These are phyloP conservation scores for Diaporthe ampelina DNA, from an alignment of 2,329 filamentous ascomycete species.

Conservation along the genomic window DNA sequence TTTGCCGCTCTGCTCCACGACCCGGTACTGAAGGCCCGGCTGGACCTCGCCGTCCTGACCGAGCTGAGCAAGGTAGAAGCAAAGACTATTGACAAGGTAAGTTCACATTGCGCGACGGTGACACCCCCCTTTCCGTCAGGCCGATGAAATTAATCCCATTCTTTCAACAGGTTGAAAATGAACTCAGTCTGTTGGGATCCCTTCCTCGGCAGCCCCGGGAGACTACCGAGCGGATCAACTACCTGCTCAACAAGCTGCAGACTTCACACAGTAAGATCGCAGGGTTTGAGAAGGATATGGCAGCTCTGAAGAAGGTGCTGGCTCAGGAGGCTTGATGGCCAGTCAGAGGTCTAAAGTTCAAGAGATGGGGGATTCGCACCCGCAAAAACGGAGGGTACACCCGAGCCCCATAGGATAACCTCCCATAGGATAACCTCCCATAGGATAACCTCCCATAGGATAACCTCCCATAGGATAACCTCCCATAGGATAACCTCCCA, in stretches of 20 bases:
- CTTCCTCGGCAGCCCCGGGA: slow-evolving; percentile 80
- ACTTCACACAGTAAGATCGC: slow-evolving; percentile 82
- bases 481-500: too few relatives aligned
- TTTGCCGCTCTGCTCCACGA: slow-evolving; percentile 82
- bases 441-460: too few relatives aligned
- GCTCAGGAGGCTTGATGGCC: slow-evolving; percentile 48
- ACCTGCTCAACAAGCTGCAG: slow-evolving; percentile 80
- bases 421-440: too few relatives aligned
- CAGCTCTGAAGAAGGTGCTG: slow-evolving; percentile 78
- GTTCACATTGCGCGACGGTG: neutral
- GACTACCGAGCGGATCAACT: slow-evolving; percentile 75
- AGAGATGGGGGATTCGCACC: too few relatives aligned
- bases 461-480: too few relatives aligned
- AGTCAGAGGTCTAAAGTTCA: too few relatives aligned
- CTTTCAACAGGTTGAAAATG: slow-evolving; percentile 73
- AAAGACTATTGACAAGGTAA: slow-evolving; percentile 76
- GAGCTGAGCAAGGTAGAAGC: slow-evolving; percentile 81
- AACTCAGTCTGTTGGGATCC: slow-evolving; percentile 78
- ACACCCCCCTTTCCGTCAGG: neutral
- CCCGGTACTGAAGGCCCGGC: slow-evolving; percentile 77
- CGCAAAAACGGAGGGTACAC: too few relatives aligned
- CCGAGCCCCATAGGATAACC: too few relatives aligned
- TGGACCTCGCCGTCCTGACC: slow-evolving; percentile 78
- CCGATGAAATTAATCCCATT: neutral
- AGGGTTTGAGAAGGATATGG: slow-evolving; percentile 80